A percentile compares a stretch with the other conserved stretches of the same genome.
phyloP scores from a whole-genome alignment of 306 rosid species.

The Luffa aegyptiaca region DNA sequence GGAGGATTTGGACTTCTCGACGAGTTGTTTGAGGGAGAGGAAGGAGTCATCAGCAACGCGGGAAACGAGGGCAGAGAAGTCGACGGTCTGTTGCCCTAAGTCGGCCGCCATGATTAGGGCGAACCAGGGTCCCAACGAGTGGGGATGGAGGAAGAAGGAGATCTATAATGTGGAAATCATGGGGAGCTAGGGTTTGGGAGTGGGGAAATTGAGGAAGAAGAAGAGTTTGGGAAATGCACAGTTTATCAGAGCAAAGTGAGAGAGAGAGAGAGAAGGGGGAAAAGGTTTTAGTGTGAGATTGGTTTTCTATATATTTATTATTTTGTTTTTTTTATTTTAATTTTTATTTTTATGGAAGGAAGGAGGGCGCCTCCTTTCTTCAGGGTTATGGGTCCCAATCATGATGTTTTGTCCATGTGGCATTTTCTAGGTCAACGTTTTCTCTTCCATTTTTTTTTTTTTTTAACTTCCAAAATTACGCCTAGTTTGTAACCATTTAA shows the following conservation, averaged over 20 bases:
- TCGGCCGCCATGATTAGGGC: constrained; percentile 59
- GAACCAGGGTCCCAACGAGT: background rate
- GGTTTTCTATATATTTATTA: background rate
- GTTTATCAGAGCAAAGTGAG: background rate
- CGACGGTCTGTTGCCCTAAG: constrained; percentile 94
- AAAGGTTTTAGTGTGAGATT: background rate
- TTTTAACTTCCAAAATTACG: too few species aligned
- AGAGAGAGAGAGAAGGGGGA: background rate
- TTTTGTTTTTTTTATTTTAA: background rate
- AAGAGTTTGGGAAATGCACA: background rate
- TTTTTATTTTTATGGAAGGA: background rate
- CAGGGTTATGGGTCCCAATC: background rate
- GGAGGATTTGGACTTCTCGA: constrained; percentile 59
- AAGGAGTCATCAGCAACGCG: constrained; percentile 86
- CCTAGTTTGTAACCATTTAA: too few species aligned
- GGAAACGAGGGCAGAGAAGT: constrained; percentile 60
- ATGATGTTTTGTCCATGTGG: background rate
- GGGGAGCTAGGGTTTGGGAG: constrained; percentile 18
- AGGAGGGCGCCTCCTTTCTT: background rate
- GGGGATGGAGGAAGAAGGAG: background rate
- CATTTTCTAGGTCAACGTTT: background rate
- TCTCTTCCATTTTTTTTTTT: background rate
- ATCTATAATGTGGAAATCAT: constrained; percentile 20
- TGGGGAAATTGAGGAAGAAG: constrained; percentile 1
- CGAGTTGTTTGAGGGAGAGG: constrained; percentile 61